A percentile compares a stretch with the other conserved stretches of the same genome.
Conservation (phyloP, 2,329 filamentous ascomycete species). For the Cercospora sp. region DNA sequence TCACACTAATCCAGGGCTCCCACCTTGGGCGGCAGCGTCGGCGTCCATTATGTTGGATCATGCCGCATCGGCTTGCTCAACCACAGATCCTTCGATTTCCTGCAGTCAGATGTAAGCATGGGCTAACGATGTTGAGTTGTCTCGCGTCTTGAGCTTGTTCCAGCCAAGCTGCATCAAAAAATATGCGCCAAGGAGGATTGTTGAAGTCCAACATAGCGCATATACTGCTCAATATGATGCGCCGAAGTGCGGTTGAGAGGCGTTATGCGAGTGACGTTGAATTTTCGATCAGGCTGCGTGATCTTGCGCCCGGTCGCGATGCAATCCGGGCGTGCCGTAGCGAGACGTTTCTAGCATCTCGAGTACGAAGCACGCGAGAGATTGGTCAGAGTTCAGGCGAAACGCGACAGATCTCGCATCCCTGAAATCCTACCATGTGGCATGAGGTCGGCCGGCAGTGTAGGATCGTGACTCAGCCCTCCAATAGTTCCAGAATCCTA, state of each 20-base stretch:
- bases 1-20: neutral
- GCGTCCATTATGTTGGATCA: neutral
- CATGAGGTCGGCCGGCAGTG: neutral
- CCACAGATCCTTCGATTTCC: neutral
- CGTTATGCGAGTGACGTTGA: neutral
- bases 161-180: neutral
- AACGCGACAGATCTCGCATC: neutral
- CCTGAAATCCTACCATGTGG: neutral
- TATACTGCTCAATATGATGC: neutral
- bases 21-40: neutral
- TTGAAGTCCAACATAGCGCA: neutral
- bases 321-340: neutral
- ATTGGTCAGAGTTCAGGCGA: neutral
- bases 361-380: neutral
- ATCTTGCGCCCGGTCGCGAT: neutral
- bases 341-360: neutral
- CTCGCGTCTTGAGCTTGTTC: neutral
- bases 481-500: neutral
- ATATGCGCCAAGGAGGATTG: neutral
- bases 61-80: neutral
- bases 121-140: neutral
- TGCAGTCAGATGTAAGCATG: constrained; percentile 1
- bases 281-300: neutral
- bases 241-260: neutral
- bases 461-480: neutral